These are phyloP conservation scores for Claviceps digitariae DNA, from an alignment of 2,329 filamentous ascomycete genomes.

Conservation along the genomic window DNA sequence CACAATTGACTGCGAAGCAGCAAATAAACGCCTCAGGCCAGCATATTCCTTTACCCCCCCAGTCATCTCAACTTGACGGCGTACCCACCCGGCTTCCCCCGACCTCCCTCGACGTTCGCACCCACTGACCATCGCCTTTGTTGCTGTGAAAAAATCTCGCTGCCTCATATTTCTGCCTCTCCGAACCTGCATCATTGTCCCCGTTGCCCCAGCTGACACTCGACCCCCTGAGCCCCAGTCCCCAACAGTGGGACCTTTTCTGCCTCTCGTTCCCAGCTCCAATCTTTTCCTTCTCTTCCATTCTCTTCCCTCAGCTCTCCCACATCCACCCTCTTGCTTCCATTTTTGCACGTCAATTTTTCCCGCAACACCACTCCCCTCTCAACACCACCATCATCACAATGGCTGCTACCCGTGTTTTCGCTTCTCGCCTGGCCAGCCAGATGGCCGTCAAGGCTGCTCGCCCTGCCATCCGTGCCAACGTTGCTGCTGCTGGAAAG, in stretches of 20 bases:
- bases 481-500: conserved; percentile 53
- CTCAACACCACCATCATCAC: conserved; percentile 43
- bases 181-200: conserved; percentile 13
- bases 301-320: conserved; percentile 24
- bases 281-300: conserved; percentile 25
- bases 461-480: conserved; percentile 58
- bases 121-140: conserved; percentile 10
- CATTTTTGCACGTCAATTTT: conserved; percentile 18
- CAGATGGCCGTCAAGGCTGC: conserved; percentile 67
- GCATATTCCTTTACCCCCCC: conserved; percentile 8
- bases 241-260: conserved; percentile 21
- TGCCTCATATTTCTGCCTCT: conserved; percentile 10
- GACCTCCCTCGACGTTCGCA: conserved; percentile 16
- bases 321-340: conserved; percentile 21
- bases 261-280: conserved; percentile 22
- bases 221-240: conserved; percentile 14
- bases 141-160: conserved; percentile 16
- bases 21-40: conserved; percentile 18
- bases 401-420: conserved; percentile 71
- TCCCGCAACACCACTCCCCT: conserved; percentile 13
- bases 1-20: conserved; percentile 3
- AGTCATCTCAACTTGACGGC: conserved; percentile 13
- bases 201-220: conserved; percentile 23
- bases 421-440: conserved; percentile 64
- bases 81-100: conserved; percentile 23